Conservation (phyloP, 805 yeast species). For the Torulaspora indica region DNA sequence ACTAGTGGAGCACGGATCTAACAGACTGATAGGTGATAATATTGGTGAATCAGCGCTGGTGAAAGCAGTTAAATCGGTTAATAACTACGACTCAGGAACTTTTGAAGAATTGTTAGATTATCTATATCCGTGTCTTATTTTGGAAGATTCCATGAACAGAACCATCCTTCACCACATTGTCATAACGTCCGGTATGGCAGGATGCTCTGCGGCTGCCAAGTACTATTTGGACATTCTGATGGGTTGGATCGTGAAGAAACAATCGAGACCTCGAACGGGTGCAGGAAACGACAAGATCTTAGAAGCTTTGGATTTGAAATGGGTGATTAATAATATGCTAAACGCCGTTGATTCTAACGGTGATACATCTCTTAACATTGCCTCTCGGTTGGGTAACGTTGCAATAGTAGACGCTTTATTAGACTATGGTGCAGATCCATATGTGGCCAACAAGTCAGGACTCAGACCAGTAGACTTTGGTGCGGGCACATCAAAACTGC, state of each 20-base stretch:
- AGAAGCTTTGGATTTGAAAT: conserved; percentile 46
- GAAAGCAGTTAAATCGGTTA: conserved; percentile 66
- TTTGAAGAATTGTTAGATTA: conserved; percentile 67
- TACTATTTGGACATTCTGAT: conserved; percentile 67
- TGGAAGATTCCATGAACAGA: conserved; percentile 65
- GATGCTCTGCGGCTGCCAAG: conserved; percentile 65
- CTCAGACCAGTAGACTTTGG: conserved; percentile 85
- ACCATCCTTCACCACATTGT: conserved; percentile 86
- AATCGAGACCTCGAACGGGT: conserved; percentile 19
- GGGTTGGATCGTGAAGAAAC: conserved; percentile 65
- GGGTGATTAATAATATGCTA: conserved; percentile 64
- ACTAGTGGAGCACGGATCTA: conserved; percentile 62
- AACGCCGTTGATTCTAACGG: conserved; percentile 92
- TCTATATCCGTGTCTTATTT: conserved; percentile 66
- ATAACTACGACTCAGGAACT: conserved; percentile 73
- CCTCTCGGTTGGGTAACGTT: conserved; percentile 81
- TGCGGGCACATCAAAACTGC: conserved; percentile 33
- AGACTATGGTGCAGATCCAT: conserved; percentile 83
- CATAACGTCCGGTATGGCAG: conserved; percentile 69
- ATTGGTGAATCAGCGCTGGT: conserved; percentile 85
- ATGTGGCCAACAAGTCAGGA: conserved; percentile 77
- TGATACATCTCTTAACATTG: conserved; percentile 89
- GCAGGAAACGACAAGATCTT: conserved; percentile 40
- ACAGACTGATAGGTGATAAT: conserved; percentile 61
- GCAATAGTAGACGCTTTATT: conserved; percentile 74